Evolutionary conservation across 73 alveolate species (phyloP), one percentile per base, ranked within the genome.

Genomic region (Symbiodinium natans): DNA sequence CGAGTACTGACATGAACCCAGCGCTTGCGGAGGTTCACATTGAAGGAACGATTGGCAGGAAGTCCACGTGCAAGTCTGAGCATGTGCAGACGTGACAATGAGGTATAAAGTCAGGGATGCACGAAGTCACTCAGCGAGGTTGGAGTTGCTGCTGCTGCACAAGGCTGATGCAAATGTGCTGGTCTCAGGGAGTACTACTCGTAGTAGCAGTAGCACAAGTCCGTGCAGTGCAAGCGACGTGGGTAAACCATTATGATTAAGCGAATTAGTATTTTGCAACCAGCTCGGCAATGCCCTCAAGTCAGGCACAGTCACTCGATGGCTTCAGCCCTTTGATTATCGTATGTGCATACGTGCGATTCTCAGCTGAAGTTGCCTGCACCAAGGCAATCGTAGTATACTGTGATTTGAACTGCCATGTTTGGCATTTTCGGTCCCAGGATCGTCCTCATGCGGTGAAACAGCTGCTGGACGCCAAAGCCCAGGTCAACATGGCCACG

Each of bases 381-480:
- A 34, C 34, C 80, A 11, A 10, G 25, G n/a, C n/a, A n/a, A n/a
- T n/a, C n/a, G n/a, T n/a, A n/a, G n/a, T n/a, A n/a, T n/a, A n/a
- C n/a, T n/a, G n/a, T n/a, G n/a, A n/a, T n/a, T 48, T 48, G 63
- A 48, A 48, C 23, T 48, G 63, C n/a, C n/a, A 63, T 23, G 80
- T 63, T 7, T 63, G 80, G 31, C 29, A 31, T 34, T 39, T 36
- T 7, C 59, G 36, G 46, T 31, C 63, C 13, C 23, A 90, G 97
- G 97, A 90, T 42, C 87, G 97, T 39, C 97, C 97, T 11, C 97
- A 90, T 41, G 97, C 97, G 5, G 97, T 71, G 87, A 90, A 90
- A 73, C 97, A 90, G 88, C 77, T 90, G 97, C 39, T 90, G 56
- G 56, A 39, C 27, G 97, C 97, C 41, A 90, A 90, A 83, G 97